Evolutionary conservation across 192 early-diverging fungal genomes (phyloP).

Genomic region (Backusella westeae): DNA sequence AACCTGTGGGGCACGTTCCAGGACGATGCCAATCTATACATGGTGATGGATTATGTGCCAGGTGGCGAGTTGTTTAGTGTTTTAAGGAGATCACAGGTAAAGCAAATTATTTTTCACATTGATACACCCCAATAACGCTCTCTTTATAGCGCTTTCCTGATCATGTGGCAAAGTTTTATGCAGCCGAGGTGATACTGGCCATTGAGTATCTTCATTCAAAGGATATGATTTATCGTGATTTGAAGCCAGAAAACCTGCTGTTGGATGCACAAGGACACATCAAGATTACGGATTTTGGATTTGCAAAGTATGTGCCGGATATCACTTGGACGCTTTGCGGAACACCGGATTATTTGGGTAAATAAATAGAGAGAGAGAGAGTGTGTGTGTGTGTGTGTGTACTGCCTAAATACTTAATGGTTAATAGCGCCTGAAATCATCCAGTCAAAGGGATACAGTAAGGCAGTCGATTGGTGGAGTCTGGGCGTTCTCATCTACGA

Average conservation of each 20-base stretch:
- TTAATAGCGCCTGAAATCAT: constrained; percentile 86
- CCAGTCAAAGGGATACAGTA: constrained; percentile 79
- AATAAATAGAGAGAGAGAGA: neutral
- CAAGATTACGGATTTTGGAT: constrained; percentile 90
- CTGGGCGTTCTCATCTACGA: constrained; percentile 91
- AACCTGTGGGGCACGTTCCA: constrained; percentile 87
- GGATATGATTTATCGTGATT: constrained; percentile 84
- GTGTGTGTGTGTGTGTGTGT: constrained; percentile 7
- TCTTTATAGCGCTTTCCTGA: constrained; percentile 58
- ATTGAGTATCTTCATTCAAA: constrained; percentile 78
- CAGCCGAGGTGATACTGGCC: constrained; percentile 78
- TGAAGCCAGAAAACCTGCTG: constrained; percentile 77
- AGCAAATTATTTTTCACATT: neutral
- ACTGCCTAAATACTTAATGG: constrained; percentile 37
- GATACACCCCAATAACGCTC: neutral
- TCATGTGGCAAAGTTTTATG: constrained; percentile 82
- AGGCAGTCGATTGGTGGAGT: constrained; percentile 95
- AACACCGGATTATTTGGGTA: constrained; percentile 73
- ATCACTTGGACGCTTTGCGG: constrained; percentile 89
- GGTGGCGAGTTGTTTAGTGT: constrained; percentile 88
- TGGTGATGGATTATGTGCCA: constrained; percentile 84
- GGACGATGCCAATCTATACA: constrained; percentile 75
- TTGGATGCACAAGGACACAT: constrained; percentile 76
- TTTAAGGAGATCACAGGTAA: constrained; percentile 64
- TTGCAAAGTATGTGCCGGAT: constrained; percentile 75